These are phyloP conservation scores for Malassezia yamatoensis DNA, from an alignment of 1,284 basidiomycete species.

Conservation along the genomic window DNA sequence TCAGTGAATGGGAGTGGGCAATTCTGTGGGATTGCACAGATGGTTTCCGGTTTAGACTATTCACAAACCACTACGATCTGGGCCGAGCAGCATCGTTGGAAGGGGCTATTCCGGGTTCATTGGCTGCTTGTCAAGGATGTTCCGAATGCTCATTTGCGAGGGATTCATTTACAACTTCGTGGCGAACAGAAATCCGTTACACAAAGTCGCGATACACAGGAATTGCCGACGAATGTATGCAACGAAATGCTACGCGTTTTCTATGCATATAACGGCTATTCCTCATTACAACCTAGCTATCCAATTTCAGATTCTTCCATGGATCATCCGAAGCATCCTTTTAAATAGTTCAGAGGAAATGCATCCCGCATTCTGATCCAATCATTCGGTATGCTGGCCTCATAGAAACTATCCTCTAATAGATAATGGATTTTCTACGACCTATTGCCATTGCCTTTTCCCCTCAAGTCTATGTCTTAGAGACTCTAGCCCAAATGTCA, in stretches of 20 bases:
- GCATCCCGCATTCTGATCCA: no score
- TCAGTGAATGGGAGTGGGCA: conserved; percentile 44
- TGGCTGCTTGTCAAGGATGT: conserved; percentile 47
- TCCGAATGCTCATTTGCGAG: conserved; percentile 38
- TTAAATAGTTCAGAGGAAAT: no score
- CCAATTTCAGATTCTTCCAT: no score
- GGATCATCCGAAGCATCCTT: no score
- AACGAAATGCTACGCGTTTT: conserved; percentile 35
- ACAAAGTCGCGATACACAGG: conserved; percentile 45
- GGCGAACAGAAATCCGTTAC: conserved; percentile 41
- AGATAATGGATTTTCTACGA: no score
- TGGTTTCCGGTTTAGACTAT: conserved; percentile 44
- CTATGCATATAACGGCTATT: conserved; percentile 5
- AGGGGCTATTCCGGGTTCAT: conserved; percentile 42
- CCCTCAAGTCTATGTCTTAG: no score
- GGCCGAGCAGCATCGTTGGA: conserved; percentile 47
- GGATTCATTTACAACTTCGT: conserved; percentile 24
- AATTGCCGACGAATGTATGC: conserved; percentile 33
- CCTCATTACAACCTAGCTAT: background rate
- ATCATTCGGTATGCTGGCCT: no score
- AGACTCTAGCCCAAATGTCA: conserved; percentile 13
- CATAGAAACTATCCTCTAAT: no score
- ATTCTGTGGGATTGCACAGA: conserved; percentile 46
- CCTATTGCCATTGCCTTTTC: no score
- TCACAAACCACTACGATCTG: conserved; percentile 35